Evolutionary conservation across 148 eudicot species (phyloP).

Genomic region (Rhododendron williamsianum): DNA sequence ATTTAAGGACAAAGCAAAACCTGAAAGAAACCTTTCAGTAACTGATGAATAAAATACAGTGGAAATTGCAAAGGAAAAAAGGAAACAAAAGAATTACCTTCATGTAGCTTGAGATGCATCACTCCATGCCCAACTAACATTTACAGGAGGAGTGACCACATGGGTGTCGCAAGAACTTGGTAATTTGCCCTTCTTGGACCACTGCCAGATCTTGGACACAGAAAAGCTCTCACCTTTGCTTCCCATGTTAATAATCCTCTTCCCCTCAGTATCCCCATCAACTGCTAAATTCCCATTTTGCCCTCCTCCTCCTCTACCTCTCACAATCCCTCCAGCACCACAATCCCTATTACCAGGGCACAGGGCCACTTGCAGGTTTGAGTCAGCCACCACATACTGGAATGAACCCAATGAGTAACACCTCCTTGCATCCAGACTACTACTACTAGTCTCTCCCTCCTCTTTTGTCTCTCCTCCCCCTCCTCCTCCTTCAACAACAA

Average conservation of each 20-base stretch:
- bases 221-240: slow-evolving; percentile 84
- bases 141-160: slow-evolving; percentile 25
- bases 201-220: slow-evolving; percentile 91
- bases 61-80: neutral
- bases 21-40: neutral
- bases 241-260: slow-evolving; percentile 52
- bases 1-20: neutral
- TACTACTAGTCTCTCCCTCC: slow-evolving; percentile 73
- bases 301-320: neutral
- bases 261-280: slow-evolving; percentile 51
- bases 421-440: slow-evolving; percentile 79
- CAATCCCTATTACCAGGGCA: slow-evolving; percentile 29
- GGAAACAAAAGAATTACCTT: neutral
- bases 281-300: slow-evolving; percentile 32
- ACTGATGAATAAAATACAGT: neutral
- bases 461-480: slow-evolving; percentile 23
- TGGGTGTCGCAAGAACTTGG: slow-evolving; percentile 36
- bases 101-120: slow-evolving; percentile 21
- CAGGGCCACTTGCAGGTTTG: slow-evolving; percentile 62
- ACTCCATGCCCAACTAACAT: slow-evolving; percentile 55
- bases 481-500: slow-evolving; percentile 10
- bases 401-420: slow-evolving; percentile 93
- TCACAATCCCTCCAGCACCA: slow-evolving; percentile 21
- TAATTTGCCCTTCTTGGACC: slow-evolving; percentile 78
- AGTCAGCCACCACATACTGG: slow-evolving; percentile 72